These are phyloP conservation scores for Fistulinella prunicolor DNA, from an alignment of 768 basidiomycete genomes.

Conservation along the genomic window DNA sequence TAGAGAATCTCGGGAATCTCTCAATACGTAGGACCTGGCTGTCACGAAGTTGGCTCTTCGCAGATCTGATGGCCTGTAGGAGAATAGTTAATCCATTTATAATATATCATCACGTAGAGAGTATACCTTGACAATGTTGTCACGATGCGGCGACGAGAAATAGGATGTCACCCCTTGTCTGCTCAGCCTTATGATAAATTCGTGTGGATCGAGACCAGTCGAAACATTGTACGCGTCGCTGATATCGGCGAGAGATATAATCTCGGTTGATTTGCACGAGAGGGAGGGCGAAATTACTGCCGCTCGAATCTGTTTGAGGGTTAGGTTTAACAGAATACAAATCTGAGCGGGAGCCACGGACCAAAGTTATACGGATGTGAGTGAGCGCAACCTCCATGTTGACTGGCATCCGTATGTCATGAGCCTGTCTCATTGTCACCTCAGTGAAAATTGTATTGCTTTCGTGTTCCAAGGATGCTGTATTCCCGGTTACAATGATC, in stretches of 20 bases:
- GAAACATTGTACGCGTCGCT: constrained; percentile 85
- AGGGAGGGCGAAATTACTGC: constrained; percentile 64
- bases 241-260: constrained; percentile 75
- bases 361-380: constrained; percentile 78
- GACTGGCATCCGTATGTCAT: constrained; percentile 71
- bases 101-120: neutral
- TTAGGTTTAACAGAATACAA: constrained; percentile 3
- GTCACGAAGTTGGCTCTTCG: constrained; percentile 68
- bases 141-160: constrained; percentile 69
- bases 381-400: constrained; percentile 60
- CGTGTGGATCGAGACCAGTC: constrained; percentile 69
- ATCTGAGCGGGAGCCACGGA: constrained; percentile 33
- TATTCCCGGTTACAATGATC: constrained; percentile 11
- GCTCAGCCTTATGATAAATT: constrained; percentile 78
- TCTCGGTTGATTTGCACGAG: constrained; percentile 76
- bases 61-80: constrained; percentile 63
- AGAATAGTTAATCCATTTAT: neutral
- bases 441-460: constrained; percentile 49
- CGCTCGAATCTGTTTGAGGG: constrained; percentile 55
- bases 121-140: constrained; percentile 69
- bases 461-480: constrained; percentile 67
- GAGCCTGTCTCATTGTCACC: constrained; percentile 63
- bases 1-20: constrained; percentile 73
- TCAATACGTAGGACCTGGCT: constrained; percentile 50
- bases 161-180: constrained; percentile 71